A percentile compares a stretch with the other conserved stretches of the same genome.
Evolutionary conservation across 345 rosid species (phyloP).

Genomic region (Linum lewisii): DNA sequence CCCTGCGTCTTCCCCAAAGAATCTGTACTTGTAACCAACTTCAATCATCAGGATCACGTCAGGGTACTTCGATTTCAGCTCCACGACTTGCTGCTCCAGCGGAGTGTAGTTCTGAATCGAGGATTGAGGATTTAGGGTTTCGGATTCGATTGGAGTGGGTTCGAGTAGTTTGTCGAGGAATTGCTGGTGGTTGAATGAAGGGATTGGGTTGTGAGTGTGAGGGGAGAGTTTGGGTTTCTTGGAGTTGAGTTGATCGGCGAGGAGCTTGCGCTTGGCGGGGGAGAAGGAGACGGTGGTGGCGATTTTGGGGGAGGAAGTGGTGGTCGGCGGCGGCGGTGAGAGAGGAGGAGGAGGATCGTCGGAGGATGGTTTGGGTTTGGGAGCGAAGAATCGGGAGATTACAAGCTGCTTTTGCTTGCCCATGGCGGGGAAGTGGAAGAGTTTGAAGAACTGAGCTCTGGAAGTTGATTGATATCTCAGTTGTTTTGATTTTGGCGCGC

Average conservation of each 20-base stretch:
- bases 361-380: constrained; percentile 42
- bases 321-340: constrained; percentile 18
- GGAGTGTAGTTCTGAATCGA: constrained; percentile 54
- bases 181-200: constrained; percentile 31
- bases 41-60: constrained; percentile 86
- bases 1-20: constrained; percentile 88
- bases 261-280: constrained; percentile 62
- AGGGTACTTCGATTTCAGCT: constrained; percentile 49
- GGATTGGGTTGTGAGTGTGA: constrained; percentile 37
- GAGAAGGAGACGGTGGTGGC: constrained; percentile 63
- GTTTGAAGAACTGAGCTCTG: neutral
- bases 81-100: constrained; percentile 70
- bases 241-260: constrained; percentile 38
- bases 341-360: constrained; percentile 11
- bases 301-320: constrained; percentile 40
- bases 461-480: neutral
- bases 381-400: constrained; percentile 82
- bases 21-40: constrained; percentile 85
- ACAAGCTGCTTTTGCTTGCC: constrained; percentile 76
- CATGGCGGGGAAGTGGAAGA: constrained; percentile 44
- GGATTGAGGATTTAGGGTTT: constrained; percentile 8
- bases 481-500: neutral
- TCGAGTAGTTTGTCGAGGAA: constrained; percentile 37
- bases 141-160: constrained; percentile 15
- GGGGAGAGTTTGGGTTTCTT: constrained; percentile 47